phyloP scores from a whole-genome alignment of 2,329 filamentous ascomycete species.

The Hortaea werneckii region DNA sequence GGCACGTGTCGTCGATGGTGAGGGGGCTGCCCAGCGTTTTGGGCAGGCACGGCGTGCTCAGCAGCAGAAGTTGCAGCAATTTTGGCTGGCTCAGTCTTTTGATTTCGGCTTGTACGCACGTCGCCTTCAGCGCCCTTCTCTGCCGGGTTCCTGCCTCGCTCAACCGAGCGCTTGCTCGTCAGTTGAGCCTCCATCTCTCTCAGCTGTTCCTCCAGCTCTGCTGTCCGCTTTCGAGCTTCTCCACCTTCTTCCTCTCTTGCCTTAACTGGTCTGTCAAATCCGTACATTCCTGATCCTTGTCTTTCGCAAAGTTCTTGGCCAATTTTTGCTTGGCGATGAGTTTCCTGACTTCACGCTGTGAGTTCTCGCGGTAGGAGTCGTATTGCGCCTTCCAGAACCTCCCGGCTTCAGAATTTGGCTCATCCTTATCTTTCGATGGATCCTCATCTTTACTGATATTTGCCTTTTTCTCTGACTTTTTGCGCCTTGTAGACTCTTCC shows the following conservation, averaged over 20 bases:
- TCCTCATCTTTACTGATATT: constrained; percentile 41
- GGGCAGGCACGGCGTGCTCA: background rate
- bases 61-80: background rate
- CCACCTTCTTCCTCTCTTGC: constrained; percentile 54
- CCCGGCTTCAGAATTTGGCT: constrained; percentile 64
- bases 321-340: constrained; percentile 70
- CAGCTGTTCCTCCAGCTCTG: constrained; percentile 51
- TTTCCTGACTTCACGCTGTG: constrained; percentile 64
- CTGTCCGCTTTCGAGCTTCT: constrained; percentile 53
- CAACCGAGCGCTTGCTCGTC: background rate
- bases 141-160: background rate
- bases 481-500: constrained; percentile 27
- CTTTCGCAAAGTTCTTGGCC: constrained; percentile 67
- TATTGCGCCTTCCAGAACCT: constrained; percentile 74
- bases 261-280: constrained; percentile 55
- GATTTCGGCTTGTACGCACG: background rate
- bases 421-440: constrained; percentile 59
- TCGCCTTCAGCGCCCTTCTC: background rate
- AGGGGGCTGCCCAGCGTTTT: background rate
- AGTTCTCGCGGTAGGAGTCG: constrained; percentile 61
- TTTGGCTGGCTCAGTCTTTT: background rate
- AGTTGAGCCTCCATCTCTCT: constrained; percentile 24
- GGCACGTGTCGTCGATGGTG: background rate
- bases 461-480: constrained; percentile 15
- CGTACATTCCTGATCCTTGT: constrained; percentile 63